A percentile compares a stretch with the other conserved stretches of the same genome.
These are phyloP conservation scores for Azolla pinnata DNA, from an alignment of 75 land plant genomes.

Conservation along the genomic window DNA sequence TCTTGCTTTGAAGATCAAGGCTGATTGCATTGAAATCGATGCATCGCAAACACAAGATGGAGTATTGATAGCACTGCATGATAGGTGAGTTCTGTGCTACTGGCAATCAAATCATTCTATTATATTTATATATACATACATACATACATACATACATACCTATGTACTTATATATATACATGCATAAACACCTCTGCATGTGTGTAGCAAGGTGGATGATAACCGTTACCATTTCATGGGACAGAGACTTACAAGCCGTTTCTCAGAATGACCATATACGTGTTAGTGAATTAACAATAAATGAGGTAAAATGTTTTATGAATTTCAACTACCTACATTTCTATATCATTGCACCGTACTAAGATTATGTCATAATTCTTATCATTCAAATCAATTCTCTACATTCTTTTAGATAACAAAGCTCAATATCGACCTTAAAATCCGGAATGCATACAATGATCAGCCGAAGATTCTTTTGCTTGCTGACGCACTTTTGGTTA, in stretches of 20 bases:
- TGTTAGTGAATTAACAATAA: slow-evolving; percentile 54
- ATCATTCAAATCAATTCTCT: too few species aligned
- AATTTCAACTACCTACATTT: too few species aligned
- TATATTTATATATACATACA: not conserved
- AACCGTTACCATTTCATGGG: slow-evolving; percentile 39
- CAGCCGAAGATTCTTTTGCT: too few species aligned
- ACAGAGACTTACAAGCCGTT: slow-evolving; percentile 90
- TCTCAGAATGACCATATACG: slow-evolving; percentile 48
- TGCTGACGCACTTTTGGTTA: too few species aligned
- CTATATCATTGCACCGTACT: too few species aligned
- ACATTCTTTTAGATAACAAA: too few species aligned
- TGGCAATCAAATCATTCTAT: not conserved
- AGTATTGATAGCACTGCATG: slow-evolving; percentile 70
- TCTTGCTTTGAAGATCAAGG: slow-evolving; percentile 47
- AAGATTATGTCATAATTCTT: too few species aligned
- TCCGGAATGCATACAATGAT: too few species aligned
- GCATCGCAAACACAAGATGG: slow-evolving; percentile 82
- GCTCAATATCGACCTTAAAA: too few species aligned
- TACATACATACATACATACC: not conserved
- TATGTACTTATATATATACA: not conserved
- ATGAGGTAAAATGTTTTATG: too few species aligned
- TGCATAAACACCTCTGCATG: not conserved
- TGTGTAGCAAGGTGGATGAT: not conserved
- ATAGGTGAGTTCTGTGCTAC: slow-evolving; percentile 38
- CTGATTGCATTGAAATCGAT: slow-evolving; percentile 82